Percentiles rank a stretch among this genome's conserved stretches.
Evolutionary conservation across 2,329 filamentous ascomycete genomes (phyloP).

Genomic region (Exophiala lecanii-corni): DNA sequence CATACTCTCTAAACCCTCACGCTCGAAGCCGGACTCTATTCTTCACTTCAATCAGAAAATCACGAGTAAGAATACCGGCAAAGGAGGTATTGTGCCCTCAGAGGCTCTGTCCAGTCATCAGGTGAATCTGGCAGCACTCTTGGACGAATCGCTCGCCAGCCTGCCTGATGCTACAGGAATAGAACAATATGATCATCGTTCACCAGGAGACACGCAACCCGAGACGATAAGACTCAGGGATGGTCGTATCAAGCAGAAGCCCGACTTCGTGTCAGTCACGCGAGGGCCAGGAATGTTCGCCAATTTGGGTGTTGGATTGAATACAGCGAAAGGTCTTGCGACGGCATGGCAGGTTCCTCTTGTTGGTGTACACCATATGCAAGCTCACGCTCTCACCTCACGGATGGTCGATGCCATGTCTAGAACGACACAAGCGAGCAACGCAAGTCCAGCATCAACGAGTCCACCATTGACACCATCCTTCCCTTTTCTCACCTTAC

Average conservation of each 20-base stretch:
- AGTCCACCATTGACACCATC: constrained; percentile 57
- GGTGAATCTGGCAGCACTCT: constrained; percentile 61
- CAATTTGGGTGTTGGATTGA: constrained; percentile 71
- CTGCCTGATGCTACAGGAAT: constrained; percentile 47
- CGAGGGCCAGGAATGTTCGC: constrained; percentile 84
- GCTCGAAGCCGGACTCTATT: constrained; percentile 38
- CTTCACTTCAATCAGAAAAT: constrained; percentile 77
- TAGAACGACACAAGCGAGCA: constrained; percentile 26
- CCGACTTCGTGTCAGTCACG: constrained; percentile 84
- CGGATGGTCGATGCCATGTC: constrained; percentile 64
- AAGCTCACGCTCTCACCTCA: constrained; percentile 88
- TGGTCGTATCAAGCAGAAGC: constrained; percentile 43
- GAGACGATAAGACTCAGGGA: constrained; percentile 18
- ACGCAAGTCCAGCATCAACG: neutral
- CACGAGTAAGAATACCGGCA: constrained; percentile 72
- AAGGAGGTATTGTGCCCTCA: constrained; percentile 74
- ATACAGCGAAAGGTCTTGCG: constrained; percentile 81
- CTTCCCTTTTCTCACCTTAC: constrained; percentile 82
- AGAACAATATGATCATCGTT: neutral
- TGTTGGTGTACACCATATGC: constrained; percentile 92
- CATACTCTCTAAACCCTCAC: constrained; percentile 58
- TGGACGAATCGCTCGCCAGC: constrained; percentile 57
- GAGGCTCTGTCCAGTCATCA: constrained; percentile 73
- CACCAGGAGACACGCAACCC: neutral
- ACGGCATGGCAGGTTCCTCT: constrained; percentile 78